phyloP scores from a whole-genome alignment of 768 basidiomycete species.

The Pisolithus orientalis region DNA sequence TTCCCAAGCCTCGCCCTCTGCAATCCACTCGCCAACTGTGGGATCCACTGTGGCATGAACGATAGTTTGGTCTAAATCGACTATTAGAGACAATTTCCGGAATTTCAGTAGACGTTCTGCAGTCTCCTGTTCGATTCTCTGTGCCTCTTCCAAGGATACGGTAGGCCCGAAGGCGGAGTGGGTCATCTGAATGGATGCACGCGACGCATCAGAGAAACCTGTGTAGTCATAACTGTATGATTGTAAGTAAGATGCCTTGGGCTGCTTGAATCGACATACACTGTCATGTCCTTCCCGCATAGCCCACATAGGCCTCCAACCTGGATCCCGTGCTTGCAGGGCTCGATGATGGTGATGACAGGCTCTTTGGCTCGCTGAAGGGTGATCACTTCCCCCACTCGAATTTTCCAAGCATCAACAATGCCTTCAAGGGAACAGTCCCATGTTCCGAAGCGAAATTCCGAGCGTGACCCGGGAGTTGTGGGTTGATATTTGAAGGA shows the following conservation, averaged over 20 bases:
- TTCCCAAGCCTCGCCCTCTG: slow-evolving; percentile 80
- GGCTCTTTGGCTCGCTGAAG: slow-evolving; percentile 51
- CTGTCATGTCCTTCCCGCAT: slow-evolving; percentile 94
- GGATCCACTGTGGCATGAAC: slow-evolving; percentile 99
- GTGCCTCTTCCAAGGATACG: slow-evolving; percentile 89
- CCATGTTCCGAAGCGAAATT: slow-evolving; percentile 85
- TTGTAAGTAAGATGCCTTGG: slow-evolving; percentile 9
- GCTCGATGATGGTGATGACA: slow-evolving; percentile 68
- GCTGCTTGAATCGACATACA: slow-evolving; percentile 39
- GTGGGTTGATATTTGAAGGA: slow-evolving; percentile 61
- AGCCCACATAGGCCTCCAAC: slow-evolving; percentile 87
- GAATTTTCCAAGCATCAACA: slow-evolving; percentile 65
- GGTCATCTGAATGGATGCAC: slow-evolving; percentile 90
- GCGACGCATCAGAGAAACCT: slow-evolving; percentile 78
- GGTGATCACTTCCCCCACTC: slow-evolving; percentile 58
- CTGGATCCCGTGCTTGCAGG: slow-evolving; percentile 96
- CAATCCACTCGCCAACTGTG: slow-evolving; percentile 96
- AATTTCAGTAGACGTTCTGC: slow-evolving; percentile 69
- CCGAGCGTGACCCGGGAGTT: slow-evolving; percentile 41
- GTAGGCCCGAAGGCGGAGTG: slow-evolving; percentile 89
- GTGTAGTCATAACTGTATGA: slow-evolving; percentile 69
- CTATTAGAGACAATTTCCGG: slow-evolving; percentile 87
- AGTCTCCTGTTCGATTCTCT: slow-evolving; percentile 79
- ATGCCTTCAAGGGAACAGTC: slow-evolving; percentile 82
- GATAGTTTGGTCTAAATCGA: slow-evolving; percentile 98